phyloP scores from a whole-genome alignment of 176 grass and related monocot genomes.

The sorghum (Sorghum bicolor) region Sorghum_bicolor_NCBIv3 NC_012873.2:63937501-63938000 shows the following conservation, averaged over 20 bases:
- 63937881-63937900: not conserved
- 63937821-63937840: not conserved
- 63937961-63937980: not conserved
- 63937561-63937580: not conserved
- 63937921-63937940: not conserved
- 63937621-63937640: slow-evolving; percentile 12
- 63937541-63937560: not conserved
- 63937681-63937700: not conserved
- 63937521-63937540: not conserved
- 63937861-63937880: not conserved
- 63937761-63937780: not conserved
- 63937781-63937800: slow-evolving; percentile 5
- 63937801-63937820: slow-evolving; percentile 37
- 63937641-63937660: slow-evolving; percentile 14
- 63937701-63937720: not conserved
- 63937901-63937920: not conserved
- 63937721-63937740: slow-evolving; percentile 13
- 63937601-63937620: not conserved
- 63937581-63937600: slow-evolving; percentile 8
- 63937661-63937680: slow-evolving; percentile 19
- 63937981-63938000: slow-evolving; percentile 6
- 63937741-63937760: slow-evolving; percentile 12
- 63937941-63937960: not conserved
- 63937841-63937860: not conserved
- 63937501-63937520: slow-evolving; percentile 26